phyloP scores from a whole-genome alignment of 2,329 filamentous ascomycete genomes.

The Alternaria arborescens region DNA sequence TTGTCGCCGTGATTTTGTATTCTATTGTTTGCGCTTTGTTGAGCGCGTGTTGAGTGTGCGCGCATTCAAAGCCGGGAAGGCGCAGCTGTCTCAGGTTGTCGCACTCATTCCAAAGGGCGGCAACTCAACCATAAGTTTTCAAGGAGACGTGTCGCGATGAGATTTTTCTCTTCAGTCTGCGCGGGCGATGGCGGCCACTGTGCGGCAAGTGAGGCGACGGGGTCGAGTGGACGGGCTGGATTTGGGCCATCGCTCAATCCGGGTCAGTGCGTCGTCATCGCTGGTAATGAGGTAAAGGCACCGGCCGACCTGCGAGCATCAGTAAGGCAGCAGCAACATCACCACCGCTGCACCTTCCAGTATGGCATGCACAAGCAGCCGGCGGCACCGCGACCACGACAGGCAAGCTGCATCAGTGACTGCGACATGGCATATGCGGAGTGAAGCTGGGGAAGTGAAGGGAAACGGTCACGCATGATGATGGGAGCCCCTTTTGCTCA shows the following conservation, averaged over 20 bases:
- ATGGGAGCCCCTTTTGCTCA: slow-evolving; percentile 34
- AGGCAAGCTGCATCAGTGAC: background rate
- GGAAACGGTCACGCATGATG: slow-evolving; percentile 29
- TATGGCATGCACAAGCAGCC: background rate
- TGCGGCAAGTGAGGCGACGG: slow-evolving; percentile 33
- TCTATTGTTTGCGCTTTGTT: slow-evolving; percentile 16
- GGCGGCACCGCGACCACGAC: slow-evolving; percentile 5
- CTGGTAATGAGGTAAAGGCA: slow-evolving; percentile 20
- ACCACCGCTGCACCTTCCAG: background rate
- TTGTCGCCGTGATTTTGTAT: slow-evolving; percentile 8
- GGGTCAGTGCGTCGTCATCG: slow-evolving; percentile 37
- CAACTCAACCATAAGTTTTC: slow-evolving; percentile 8
- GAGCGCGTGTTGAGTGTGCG: background rate
- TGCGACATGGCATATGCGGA: slow-evolving; percentile 9
- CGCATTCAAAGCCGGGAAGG: slow-evolving; percentile 14
- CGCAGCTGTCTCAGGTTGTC: slow-evolving; percentile 31
- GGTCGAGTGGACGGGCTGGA: slow-evolving; percentile 32
- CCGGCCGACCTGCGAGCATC: slow-evolving; percentile 15
- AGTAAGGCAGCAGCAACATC: slow-evolving; percentile 10
- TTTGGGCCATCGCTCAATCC: slow-evolving; percentile 26
- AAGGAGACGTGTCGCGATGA: slow-evolving; percentile 16
- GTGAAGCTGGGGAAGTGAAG: slow-evolving; percentile 22
- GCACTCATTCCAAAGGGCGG: slow-evolving; percentile 31
- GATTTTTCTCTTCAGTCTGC: slow-evolving; percentile 24
- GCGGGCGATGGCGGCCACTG: slow-evolving; percentile 15